These are phyloP conservation scores for Geotrichum armillariae DNA, from an alignment of 1,139 yeast species.

Conservation along the genomic window DNA sequence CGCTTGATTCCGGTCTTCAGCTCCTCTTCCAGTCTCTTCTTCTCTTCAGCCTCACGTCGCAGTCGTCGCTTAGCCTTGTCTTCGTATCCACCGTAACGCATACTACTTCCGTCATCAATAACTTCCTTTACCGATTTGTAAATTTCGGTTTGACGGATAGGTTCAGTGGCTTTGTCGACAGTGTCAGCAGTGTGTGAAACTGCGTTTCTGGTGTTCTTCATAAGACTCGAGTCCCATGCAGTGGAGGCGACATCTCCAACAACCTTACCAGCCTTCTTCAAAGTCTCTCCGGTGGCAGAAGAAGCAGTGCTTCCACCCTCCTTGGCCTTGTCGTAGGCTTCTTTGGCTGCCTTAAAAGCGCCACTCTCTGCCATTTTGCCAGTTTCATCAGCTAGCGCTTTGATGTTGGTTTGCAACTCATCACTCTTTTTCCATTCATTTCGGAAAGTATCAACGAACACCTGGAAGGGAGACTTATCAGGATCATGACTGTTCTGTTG, in stretches of 20 bases:
- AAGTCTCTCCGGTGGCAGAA: conserved; percentile 80
- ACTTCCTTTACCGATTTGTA: conserved; percentile 88
- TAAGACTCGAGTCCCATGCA: conserved; percentile 97
- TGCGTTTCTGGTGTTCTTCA: conserved; percentile 81
- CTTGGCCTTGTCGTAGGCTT: conserved; percentile 84
- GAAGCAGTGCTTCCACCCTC: conserved; percentile 39
- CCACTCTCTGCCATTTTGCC: conserved; percentile 94
- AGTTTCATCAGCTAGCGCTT: conserved; percentile 94
- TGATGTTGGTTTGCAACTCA: conserved; percentile 89
- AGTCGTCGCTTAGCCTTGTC: conserved; percentile 76
- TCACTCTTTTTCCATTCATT: conserved; percentile 86
- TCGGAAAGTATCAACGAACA: conserved; percentile 88
- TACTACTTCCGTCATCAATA: conserved; percentile 86
- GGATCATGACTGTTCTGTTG: conserved; percentile 22
- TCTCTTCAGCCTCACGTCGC: conserved; percentile 53
- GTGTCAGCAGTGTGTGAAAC: conserved; percentile 77
- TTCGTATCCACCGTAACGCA: conserved; percentile 91
- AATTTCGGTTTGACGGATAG: conserved; percentile 86
- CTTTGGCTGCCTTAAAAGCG: conserved; percentile 89
- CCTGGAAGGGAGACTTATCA: conserved; percentile 79
- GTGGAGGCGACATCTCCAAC: conserved; percentile 86
- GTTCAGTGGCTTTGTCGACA: conserved; percentile 82
- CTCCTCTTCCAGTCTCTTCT: conserved; percentile 50
- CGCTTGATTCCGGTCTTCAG: conserved; percentile 56
- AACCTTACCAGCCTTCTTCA: conserved; percentile 89